These are phyloP conservation scores for Calycina herbarum DNA, from an alignment of 2,329 filamentous ascomycete species.

Conservation along the genomic window DNA sequence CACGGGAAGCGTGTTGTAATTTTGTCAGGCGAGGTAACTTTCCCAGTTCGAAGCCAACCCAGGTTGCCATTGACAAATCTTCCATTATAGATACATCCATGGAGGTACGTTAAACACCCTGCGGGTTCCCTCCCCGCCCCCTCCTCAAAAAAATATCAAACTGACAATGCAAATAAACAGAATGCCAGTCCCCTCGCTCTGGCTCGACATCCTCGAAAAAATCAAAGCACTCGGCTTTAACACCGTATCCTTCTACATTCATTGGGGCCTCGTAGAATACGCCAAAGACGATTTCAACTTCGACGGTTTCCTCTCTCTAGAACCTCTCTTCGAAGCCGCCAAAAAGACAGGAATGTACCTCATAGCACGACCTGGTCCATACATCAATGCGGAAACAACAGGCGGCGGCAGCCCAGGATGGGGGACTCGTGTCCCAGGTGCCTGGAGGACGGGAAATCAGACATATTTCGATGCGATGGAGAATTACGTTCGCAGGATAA, in stretches of 20 bases:
- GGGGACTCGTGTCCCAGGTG: background rate
- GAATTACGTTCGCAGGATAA: background rate
- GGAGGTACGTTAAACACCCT: background rate
- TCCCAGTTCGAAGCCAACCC: background rate
- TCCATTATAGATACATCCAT: background rate
- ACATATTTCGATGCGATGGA: constrained; percentile 3
- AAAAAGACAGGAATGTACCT: constrained; percentile 5
- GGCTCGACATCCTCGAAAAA: constrained; percentile 7
- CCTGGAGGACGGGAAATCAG: background rate
- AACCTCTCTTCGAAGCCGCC: background rate
- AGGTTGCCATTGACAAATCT: background rate
- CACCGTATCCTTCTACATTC: background rate
- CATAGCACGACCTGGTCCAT: constrained; percentile 1
- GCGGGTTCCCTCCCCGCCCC: background rate
- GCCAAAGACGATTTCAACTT: constrained; percentile 2
- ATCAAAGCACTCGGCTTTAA: constrained; percentile 4
- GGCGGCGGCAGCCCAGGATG: background rate
- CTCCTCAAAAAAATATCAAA: background rate
- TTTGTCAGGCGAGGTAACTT: background rate
- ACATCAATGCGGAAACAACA: constrained; percentile 8
- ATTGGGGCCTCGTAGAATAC: constrained; percentile 6
- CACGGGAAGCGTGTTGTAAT: background rate
- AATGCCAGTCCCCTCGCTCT: background rate
- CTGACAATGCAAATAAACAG: background rate
- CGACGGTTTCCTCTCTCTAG: background rate